Percentiles rank a stretch among this genome's conserved stretches.
These are phyloP conservation scores for Dothiorella sarmentorum DNA, from an alignment of 2,329 filamentous ascomycete species.

Conservation along the genomic window DNA sequence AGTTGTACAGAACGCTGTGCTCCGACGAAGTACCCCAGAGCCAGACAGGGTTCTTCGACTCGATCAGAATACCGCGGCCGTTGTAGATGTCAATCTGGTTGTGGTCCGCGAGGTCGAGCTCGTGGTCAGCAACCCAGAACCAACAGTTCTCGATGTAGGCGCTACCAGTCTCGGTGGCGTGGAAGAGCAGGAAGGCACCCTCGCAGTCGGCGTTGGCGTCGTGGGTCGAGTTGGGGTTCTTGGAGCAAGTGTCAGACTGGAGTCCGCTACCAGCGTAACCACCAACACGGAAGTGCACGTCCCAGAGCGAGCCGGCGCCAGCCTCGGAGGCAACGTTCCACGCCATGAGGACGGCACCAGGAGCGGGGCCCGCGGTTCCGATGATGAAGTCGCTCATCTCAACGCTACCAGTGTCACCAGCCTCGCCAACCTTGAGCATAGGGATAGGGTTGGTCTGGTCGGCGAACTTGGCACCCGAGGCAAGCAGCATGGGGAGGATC, in stretches of 20 bases:
- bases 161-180: constrained; percentile 54
- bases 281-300: constrained; percentile 91
- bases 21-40: constrained; percentile 65
- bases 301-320: constrained; percentile 81
- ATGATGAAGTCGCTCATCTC: constrained; percentile 89
- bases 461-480: constrained; percentile 68
- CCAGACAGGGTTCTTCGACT: constrained; percentile 75
- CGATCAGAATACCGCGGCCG: constrained; percentile 77
- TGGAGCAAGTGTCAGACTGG: constrained; percentile 74
- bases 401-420: constrained; percentile 72
- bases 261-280: constrained; percentile 80
- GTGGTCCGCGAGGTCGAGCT: constrained; percentile 72
- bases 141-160: constrained; percentile 85
- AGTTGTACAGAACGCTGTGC: constrained; percentile 68
- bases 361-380: constrained; percentile 75
- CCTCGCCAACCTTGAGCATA: constrained; percentile 79
- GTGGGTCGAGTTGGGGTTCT: constrained; percentile 65
- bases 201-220: constrained; percentile 63
- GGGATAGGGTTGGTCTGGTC: constrained; percentile 73
- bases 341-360: constrained; percentile 85
- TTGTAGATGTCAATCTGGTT: constrained; percentile 81
- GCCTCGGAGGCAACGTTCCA: constrained; percentile 74
- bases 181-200: constrained; percentile 65
- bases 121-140: constrained; percentile 89
- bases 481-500: constrained; percentile 87